A percentile compares a stretch with the other conserved stretches of the same genome.
Conservation (phyloP, 2,329 filamentous ascomycete species). For the Aspergillus pseudotamarii region DNA sequence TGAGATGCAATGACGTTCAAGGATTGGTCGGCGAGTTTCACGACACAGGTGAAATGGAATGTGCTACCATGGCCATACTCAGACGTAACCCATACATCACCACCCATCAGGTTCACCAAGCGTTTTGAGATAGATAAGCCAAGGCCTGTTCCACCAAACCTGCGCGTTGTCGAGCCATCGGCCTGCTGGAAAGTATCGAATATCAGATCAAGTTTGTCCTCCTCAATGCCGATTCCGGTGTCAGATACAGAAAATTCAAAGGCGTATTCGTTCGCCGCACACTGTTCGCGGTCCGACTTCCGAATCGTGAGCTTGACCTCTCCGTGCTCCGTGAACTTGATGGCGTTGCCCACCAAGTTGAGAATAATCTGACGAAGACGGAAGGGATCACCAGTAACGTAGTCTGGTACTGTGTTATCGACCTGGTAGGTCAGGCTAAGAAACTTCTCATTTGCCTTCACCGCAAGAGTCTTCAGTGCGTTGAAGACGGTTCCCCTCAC, state of each 20-base stretch:
- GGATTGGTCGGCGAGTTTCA: constrained; percentile 80
- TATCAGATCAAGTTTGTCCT: constrained; percentile 93
- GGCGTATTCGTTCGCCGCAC: constrained; percentile 75
- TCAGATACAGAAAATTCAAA: constrained; percentile 96
- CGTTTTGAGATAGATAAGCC: constrained; percentile 94
- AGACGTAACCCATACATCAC: constrained; percentile 94
- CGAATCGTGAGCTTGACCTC: constrained; percentile 94
- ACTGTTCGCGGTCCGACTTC: constrained; percentile 66
- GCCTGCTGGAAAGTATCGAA: constrained; percentile 99
- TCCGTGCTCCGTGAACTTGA: constrained; percentile 97
- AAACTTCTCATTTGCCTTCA: constrained; percentile 95
- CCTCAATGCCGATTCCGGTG: constrained; percentile 93
- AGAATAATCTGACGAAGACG: constrained; percentile 93
- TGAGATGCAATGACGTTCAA: constrained; percentile 73
- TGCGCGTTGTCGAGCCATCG: constrained; percentile 92
- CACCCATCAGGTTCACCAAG: constrained; percentile 93
- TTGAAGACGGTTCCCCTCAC: constrained; percentile 95
- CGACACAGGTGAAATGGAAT: constrained; percentile 95
- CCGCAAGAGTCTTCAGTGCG: constrained; percentile 92
- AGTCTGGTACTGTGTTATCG: constrained; percentile 89
- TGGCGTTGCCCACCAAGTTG: constrained; percentile 95
- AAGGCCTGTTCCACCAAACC: constrained; percentile 92
- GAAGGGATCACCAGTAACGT: constrained; percentile 95
- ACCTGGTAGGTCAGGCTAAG: constrained; percentile 91
- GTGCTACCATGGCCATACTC: constrained; percentile 87